phyloP scores from a whole-genome alignment of 2,329 filamentous ascomycete genomes.

The Trichoderma koningiopsis region DNA sequence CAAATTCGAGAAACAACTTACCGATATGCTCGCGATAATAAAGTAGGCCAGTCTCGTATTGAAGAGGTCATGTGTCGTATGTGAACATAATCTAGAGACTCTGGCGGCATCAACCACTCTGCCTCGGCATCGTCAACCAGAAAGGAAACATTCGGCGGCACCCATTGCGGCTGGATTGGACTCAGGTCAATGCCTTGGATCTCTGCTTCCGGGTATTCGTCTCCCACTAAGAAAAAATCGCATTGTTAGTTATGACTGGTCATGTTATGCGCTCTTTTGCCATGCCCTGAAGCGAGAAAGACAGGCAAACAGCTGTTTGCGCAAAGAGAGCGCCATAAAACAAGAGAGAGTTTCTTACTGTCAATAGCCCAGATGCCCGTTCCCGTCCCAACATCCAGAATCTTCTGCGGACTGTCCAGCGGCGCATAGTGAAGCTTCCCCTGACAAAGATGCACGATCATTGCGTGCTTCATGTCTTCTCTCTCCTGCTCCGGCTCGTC shows the following conservation, averaged over 20 bases:
- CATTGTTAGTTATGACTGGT: constrained; percentile 10
- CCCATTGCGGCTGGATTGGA: constrained; percentile 41
- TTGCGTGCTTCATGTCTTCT: constrained; percentile 48
- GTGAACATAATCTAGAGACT: constrained; percentile 39
- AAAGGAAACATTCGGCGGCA: constrained; percentile 42
- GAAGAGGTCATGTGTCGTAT: constrained; percentile 36
- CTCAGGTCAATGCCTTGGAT: constrained; percentile 45
- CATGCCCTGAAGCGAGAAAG: not conserved
- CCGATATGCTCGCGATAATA: constrained; percentile 15
- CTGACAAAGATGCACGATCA: constrained; percentile 40
- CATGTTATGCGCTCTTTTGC: not conserved
- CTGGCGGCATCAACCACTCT: constrained; percentile 47
- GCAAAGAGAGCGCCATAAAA: not conserved
- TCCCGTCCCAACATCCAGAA: constrained; percentile 47
- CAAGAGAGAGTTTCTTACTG: constrained; percentile 30
- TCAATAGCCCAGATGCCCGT: constrained; percentile 50
- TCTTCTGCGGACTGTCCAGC: constrained; percentile 40
- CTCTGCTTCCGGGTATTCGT: constrained; percentile 43
- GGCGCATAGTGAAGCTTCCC: constrained; percentile 47
- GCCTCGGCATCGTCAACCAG: constrained; percentile 41
- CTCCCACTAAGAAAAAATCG: constrained; percentile 35
- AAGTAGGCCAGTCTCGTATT: constrained; percentile 36
- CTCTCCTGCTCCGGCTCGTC: constrained; percentile 49
- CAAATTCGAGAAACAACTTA: not conserved
- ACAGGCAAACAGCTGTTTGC: not conserved